Conservation (phyloP, 108 stramenopile species). For the Epithemia pelagica region DNA sequence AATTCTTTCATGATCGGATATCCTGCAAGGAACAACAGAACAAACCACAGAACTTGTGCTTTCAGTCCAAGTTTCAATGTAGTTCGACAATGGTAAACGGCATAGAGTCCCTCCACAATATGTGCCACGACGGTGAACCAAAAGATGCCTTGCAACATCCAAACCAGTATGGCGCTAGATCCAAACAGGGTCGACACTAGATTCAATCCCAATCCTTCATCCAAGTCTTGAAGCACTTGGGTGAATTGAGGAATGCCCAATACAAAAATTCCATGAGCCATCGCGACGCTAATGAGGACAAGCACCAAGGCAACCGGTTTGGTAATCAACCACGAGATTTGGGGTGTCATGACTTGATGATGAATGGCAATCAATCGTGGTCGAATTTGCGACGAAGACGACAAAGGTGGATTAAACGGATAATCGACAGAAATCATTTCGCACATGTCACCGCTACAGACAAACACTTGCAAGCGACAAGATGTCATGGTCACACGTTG, state of each 20-base stretch:
- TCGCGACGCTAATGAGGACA: background rate
- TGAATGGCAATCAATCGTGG: conserved; percentile 13
- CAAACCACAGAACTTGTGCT: conserved; percentile 19
- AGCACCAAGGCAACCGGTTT: conserved; percentile 14
- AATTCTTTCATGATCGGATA: conserved; percentile 18
- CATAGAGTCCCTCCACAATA: conserved; percentile 17
- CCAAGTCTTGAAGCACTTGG: background rate
- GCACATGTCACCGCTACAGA: conserved; percentile 29
- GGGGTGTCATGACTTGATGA: conserved; percentile 22
- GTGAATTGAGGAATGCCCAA: background rate
- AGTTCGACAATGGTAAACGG: conserved; percentile 7
- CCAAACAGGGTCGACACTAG: conserved; percentile 1
- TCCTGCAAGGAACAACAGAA: conserved; percentile 22
- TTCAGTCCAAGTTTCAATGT: conserved; percentile 14
- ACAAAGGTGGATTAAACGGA: conserved; percentile 18
- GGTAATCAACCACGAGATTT: conserved; percentile 25
- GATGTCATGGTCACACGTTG: conserved; percentile 13
- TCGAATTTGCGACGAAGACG: conserved; percentile 7
- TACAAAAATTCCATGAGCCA: background rate
- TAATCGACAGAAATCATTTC: conserved; percentile 19
- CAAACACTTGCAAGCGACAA: conserved; percentile 19
- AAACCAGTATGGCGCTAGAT: conserved; percentile 9
- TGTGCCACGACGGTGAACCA: conserved; percentile 24
- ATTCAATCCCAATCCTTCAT: background rate
- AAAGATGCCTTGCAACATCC: conserved; percentile 12